Evolutionary conservation across 1,284 basidiomycete species (phyloP).

Genomic region (Termitomyces sp.): DNA sequence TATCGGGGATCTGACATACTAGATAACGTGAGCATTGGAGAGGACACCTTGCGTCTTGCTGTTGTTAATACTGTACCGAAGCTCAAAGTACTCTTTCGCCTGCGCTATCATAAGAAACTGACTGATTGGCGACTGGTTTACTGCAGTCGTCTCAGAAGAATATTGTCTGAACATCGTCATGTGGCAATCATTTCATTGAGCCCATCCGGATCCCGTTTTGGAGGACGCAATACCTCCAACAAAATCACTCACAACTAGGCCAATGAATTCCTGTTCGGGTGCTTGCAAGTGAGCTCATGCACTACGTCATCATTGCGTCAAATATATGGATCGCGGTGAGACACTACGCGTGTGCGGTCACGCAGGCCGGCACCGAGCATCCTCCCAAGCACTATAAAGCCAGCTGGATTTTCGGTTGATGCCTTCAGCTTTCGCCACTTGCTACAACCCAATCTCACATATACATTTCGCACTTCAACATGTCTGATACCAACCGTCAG

Average conservation of each 20-base stretch:
- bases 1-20: background rate
- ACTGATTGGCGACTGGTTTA: background rate
- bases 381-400: background rate
- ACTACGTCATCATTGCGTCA: background rate
- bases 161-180: background rate
- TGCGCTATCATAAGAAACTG: background rate
- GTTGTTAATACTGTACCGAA: no score
- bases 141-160: background rate
- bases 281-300: no score
- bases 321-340: background rate
- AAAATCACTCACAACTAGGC: no score
- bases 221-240: background rate
- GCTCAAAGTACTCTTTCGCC: background rate
- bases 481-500: slow-evolving; percentile 45
- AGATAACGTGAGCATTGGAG: background rate
- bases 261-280: no score
- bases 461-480: slow-evolving; percentile 18
- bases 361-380: background rate
- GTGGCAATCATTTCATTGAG: background rate
- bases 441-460: background rate
- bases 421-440: background rate
- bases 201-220: background rate
- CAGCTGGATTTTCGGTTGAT: no score
- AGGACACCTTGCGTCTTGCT: background rate
- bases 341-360: background rate